phyloP scores from a whole-genome alignment of 768 basidiomycete species.

The Rossbeevera mucosa region DNA sequence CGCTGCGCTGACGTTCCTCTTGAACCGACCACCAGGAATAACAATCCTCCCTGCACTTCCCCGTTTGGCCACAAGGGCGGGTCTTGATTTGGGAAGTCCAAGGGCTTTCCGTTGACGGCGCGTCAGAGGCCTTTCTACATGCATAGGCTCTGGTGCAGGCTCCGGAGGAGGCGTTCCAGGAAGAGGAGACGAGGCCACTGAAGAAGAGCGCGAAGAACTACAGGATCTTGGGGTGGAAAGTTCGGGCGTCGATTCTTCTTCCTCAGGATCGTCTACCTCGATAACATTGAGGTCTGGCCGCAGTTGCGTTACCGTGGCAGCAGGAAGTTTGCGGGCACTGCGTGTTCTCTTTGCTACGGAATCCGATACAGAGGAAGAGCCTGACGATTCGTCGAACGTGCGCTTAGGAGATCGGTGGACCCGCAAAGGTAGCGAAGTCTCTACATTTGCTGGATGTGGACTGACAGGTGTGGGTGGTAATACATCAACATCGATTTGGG shows the following conservation, averaged over 20 bases:
- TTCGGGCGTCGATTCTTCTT: conserved; percentile 37
- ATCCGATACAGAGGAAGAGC: conserved; percentile 36
- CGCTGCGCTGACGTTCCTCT: conserved; percentile 24
- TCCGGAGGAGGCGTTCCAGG: conserved; percentile 33
- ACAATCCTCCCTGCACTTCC: conserved; percentile 50
- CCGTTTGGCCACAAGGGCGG: conserved; percentile 28
- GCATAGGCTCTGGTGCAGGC: conserved; percentile 11
- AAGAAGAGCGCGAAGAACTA: conserved; percentile 29
- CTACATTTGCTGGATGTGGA: conserved; percentile 10
- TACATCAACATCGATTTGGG: conserved; percentile 26
- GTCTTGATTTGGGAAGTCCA: conserved; percentile 56
- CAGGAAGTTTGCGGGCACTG: conserved; percentile 23
- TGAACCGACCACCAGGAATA: conserved; percentile 58
- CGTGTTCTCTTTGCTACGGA: conserved; percentile 35
- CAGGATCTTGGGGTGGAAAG: conserved; percentile 38
- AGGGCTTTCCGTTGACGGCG: conserved; percentile 65
- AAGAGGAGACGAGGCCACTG: conserved; percentile 33
- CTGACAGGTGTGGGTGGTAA: conserved; percentile 25
- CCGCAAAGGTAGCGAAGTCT: conserved; percentile 25
- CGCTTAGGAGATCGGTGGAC: conserved; percentile 52
- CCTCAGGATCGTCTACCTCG: conserved; percentile 28
- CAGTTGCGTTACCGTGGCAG: conserved; percentile 11
- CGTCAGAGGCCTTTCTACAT: conserved; percentile 44
- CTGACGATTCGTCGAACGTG: conserved; percentile 54
- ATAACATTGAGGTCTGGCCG: conserved; percentile 16